A percentile compares a stretch with the other conserved stretches of the same genome.
Conservation (phyloP, 495 filamentous ascomycete species). For the Tetracladium marchalianum region DNA sequence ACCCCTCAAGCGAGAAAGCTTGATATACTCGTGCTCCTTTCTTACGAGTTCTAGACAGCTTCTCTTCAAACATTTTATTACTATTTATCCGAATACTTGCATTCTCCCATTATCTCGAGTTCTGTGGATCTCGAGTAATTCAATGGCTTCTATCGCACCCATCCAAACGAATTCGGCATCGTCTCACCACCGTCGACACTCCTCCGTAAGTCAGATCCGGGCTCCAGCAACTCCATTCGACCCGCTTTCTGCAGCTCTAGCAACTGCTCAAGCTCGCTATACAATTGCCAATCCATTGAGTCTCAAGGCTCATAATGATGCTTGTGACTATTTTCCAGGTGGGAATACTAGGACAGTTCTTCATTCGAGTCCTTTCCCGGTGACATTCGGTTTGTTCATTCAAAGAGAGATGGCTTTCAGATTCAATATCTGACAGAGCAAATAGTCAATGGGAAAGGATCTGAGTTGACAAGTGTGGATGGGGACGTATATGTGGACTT, state of each 20-base stretch:
- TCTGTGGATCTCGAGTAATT: no score
- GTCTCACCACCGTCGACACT: not conserved
- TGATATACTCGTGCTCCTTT: no score
- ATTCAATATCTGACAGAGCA: not conserved
- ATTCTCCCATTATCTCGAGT: no score
- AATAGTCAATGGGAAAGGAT: slow-evolving; percentile 6
- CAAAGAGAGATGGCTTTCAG: not conserved
- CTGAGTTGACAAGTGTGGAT: slow-evolving; percentile 9
- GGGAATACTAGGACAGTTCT: slow-evolving; percentile 53
- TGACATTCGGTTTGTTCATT: slow-evolving; percentile 10
- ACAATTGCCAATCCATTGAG: slow-evolving; percentile 24
- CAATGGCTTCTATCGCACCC: no score
- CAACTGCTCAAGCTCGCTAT: slow-evolving; percentile 4
- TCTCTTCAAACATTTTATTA: no score
- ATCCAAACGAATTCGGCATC: no score
- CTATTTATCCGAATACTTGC: no score
- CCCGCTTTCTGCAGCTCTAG: not conserved
- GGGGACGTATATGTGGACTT: slow-evolving; percentile 33
- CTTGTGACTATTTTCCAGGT: slow-evolving; percentile 38
- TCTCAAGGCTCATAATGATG: slow-evolving; percentile 26
- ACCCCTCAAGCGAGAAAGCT: no score
- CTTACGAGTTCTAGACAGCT: no score
- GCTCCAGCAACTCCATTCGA: not conserved
- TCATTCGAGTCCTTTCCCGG: slow-evolving; percentile 45
- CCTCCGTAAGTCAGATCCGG: not conserved